Evolutionary conservation across 768 basidiomycete genomes (phyloP), one percentile per base, ranked within the genome.

Genomic region (Mycena kentingensis): DNA sequence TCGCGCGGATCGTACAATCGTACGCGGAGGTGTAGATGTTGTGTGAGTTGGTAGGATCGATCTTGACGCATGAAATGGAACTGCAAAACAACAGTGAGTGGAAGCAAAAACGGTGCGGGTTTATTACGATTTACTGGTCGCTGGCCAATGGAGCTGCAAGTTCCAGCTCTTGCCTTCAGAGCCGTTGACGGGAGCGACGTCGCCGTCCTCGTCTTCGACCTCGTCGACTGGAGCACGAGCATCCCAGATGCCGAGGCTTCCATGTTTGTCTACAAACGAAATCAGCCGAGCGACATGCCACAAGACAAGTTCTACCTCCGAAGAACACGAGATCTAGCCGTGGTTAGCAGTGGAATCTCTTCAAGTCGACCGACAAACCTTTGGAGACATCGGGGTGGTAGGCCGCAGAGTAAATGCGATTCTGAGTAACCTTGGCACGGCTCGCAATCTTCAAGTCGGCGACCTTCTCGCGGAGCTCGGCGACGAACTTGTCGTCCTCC

Each of bases 241-340:
- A 68, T 93, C 91, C 91, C 91, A 93, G 29, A 93, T 85, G 3
- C 90, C 91, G 34, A 93, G 71, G 61, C 85, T 80, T 0, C 91
- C 91, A 58, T 89, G 83, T 62, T 92, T 93, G 62, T 93, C 91
- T 91, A 52, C 15, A 39, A 46, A 31, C 25, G 19, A 51, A 18
- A 46, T 54, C 34, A 52, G 28, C 42, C 49, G 36, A 28, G 21
- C 27, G 5, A 8, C 29, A 11, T 15, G 15, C 31, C 16, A 13
- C 2, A 28, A 38, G 12, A 41, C 21, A 54, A 13, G 29, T 44
- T 16, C 2, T 51, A 87, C 89, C 89, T 66, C 91, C 91, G 65
- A 93, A 90, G 65, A 93, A 92, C n/a, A 93, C 78, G 12, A 93
- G 67, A 67, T 93, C 91, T 60, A n/a, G n/a, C n/a, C n/a, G n/a